A percentile compares a stretch with the other conserved stretches of the same genome.
Conservation (phyloP, 805 yeast species). For the Candida vaughaniae region DNA sequence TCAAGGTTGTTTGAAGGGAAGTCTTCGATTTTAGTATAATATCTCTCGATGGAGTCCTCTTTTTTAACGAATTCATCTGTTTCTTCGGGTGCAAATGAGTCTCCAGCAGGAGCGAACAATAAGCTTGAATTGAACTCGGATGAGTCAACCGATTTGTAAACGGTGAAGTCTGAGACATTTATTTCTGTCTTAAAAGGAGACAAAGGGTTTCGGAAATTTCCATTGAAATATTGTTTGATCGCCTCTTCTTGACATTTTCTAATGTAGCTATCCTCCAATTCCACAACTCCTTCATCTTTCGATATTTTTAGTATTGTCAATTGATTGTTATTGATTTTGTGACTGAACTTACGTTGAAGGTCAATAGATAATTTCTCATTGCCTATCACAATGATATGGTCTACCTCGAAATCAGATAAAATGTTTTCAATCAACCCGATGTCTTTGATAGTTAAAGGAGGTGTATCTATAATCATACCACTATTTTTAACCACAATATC, state of each 20-base stretch:
- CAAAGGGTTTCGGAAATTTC: conserved; percentile 59
- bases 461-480: conserved; percentile 75
- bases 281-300: conserved; percentile 74
- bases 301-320: conserved; percentile 60
- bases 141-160: conserved; percentile 57
- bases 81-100: conserved; percentile 36
- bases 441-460: conserved; percentile 55
- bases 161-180: conserved; percentile 57
- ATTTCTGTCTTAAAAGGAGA: conserved; percentile 86
- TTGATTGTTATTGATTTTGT: conserved; percentile 23
- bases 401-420: conserved; percentile 58
- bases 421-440: conserved; percentile 53
- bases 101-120: conserved; percentile 44
- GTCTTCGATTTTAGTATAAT: conserved; percentile 35
- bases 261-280: conserved; percentile 64
- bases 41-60: conserved; percentile 33
- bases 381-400: conserved; percentile 68
- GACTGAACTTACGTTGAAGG: conserved; percentile 50
- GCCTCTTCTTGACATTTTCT: conserved; percentile 73
- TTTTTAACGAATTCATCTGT: conserved; percentile 17
- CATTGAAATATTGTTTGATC: conserved; percentile 89
- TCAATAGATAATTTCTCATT: conserved; percentile 69
- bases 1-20: conserved; percentile 58
- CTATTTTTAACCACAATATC: conserved; percentile 46
- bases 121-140: conserved; percentile 35